These are phyloP conservation scores for Helichrysum umbraculigerum DNA, from an alignment of 129 eudicot species.

Conservation along the genomic window DNA sequence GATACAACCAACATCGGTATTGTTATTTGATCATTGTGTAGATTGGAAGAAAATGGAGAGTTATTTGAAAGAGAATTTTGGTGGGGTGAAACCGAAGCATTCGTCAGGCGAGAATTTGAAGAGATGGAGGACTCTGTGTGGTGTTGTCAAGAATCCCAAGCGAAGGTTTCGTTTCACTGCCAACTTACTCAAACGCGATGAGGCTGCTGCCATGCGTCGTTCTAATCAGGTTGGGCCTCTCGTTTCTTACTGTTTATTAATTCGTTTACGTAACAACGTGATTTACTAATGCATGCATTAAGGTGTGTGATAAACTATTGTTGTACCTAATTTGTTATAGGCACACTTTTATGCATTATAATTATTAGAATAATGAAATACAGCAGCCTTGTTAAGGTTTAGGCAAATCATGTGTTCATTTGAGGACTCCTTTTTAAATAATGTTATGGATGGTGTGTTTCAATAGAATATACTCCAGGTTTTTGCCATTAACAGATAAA, in stretches of 20 bases:
- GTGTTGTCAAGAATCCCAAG: slow-evolving; percentile 90
- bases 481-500: background rate
- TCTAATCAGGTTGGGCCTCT: slow-evolving; percentile 58
- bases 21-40: slow-evolving; percentile 4
- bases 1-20: background rate
- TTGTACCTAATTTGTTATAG: background rate
- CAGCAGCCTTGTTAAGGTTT: too few species aligned
- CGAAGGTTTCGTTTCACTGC: slow-evolving; percentile 92
- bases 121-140: slow-evolving; percentile 81
- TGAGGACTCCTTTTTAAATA: too few species aligned
- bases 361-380: too few species aligned
- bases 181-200: slow-evolving; percentile 73
- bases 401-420: too few species aligned
- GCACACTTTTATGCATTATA: too few species aligned
- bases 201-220: slow-evolving; percentile 95
- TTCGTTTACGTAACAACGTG: background rate
- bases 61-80: slow-evolving; percentile 67
- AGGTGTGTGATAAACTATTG: background rate
- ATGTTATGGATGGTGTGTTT: too few species aligned
- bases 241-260: background rate
- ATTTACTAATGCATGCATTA: slow-evolving; percentile 11
- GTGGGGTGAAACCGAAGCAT: slow-evolving; percentile 70
- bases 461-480: too few species aligned
- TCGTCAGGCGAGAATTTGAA: slow-evolving; percentile 58
- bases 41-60: slow-evolving; percentile 55